Base-by-base conservation (phyloP, 2,329 filamentous ascomycete species). In the Aspergillus melleus region DNA sequence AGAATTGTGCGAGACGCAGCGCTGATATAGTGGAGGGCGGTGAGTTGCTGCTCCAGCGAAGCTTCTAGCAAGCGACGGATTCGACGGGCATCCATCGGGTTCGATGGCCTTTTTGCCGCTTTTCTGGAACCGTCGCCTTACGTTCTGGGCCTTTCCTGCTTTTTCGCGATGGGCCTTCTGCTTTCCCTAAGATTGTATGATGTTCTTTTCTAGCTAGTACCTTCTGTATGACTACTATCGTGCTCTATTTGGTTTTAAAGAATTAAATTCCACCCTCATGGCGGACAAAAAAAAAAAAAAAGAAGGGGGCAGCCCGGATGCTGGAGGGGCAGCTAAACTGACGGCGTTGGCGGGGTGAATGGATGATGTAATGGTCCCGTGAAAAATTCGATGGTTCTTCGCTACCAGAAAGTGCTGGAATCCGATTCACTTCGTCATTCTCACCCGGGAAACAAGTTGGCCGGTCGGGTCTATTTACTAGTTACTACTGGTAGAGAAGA, bases 21-120 rank as follows among this genome's bases (percentile, higher is more conserved):
- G 68, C 68, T 74, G 66, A 76, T 77, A 78, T 77, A 77, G 63
- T 72, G 68, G 69, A 68, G 72, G 75, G 75, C 72, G 74, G 76
- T 77, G 74, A 72, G 70, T 67, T 72, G 65, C 55, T 68, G 57
- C 60, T 66, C 68, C 63, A 66, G 67, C 66, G 69, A 77, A 77
- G 73, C 69, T 78, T 78, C 76, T 77, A 78, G 75, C 69, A 73
- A 67, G 65, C 63, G 60, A 49, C 56, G 65, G 70, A 66, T 77
- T 78, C 75, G 69, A 76, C 60, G 64, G 64, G 61, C 57, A 70
- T 76, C 74, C 71, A 74, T 70, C 61, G 49, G 70, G 59, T 76
- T 76, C 74, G 71, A 76, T 58, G 57, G 49, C 29, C 64, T 72
- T 71, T 36, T 70, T 46, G 62, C 47, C 55, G 42, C 22, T 22